Base-by-base conservation (phyloP, 1,284 basidiomycete genomes). In the Lentinus polychrous region DNA sequence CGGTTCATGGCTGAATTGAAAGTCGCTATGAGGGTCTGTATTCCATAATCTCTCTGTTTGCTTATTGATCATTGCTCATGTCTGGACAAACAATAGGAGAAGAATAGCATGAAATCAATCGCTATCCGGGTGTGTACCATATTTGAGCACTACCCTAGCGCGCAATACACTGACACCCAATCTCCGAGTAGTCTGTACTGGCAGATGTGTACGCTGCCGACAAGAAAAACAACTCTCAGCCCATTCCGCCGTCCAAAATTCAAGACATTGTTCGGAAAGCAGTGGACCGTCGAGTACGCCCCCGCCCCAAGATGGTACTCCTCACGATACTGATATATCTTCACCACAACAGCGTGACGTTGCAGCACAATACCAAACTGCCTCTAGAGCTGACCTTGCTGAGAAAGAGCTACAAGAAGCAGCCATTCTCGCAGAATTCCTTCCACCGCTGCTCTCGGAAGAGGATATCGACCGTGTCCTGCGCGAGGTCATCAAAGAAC, bases 181-280 rank as follows among this genome's bases (percentile, higher is more conserved):
- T 31, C 14, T 14, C 18, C 14, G 11, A 17, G 14, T 49, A 86
- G 83, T 81, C 82, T 15, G 72, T 84, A 32, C 69, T 86, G 8
- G 72, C 84, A 6, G 84, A 88, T 52, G 71, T 88, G 2, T 80
- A 86, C 55, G 70, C 75, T 15, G 72, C 76, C 33, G 85, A 86
- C 66, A 88, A 88, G 63, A 61, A 88, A 63, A 62, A 62, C 3
- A 63, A 72, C 3, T 61, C 66, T 31, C 65, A 72, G 8, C 50
- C 48, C 34, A 58, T 76, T 8, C 52, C 73, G 17, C 65, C 75
- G 10, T 68, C 77, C 4, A 64, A 67, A 33, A 72, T 84, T 36
- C 50, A 65, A 20, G 60, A 66, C 45, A 73, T 86, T 50, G 55
- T 87, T 41, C 74, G 77, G 32, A 86, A 80, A 64, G 79, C 79